Percentiles rank a stretch among this genome's conserved stretches.
phyloP scores from a whole-genome alignment of 371 early-diverging fungal genomes.

The Syncephalastrum racemosum region DNA sequence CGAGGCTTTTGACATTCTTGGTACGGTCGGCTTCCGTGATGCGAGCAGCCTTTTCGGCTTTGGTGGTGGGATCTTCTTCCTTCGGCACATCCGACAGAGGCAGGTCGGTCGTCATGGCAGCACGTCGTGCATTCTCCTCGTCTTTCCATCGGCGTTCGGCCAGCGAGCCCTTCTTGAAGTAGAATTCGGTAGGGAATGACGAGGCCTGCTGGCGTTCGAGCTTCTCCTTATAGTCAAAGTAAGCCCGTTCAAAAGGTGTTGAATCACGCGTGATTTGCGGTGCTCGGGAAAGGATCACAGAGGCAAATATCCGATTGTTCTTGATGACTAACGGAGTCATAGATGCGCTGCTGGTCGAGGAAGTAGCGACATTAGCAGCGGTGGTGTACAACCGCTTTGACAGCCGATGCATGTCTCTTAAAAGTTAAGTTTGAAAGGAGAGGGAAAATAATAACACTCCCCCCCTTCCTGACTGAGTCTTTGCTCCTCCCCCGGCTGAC shows the following conservation, averaged over 20 bases:
- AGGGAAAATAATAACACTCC: no score
- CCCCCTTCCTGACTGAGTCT: no score
- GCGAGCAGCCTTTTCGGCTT: constrained; percentile 51
- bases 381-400: no score
- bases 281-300: constrained; percentile 76
- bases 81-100: not conserved
- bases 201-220: constrained; percentile 63
- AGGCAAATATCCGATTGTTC: constrained; percentile 58
- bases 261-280: constrained; percentile 78
- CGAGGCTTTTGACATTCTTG: constrained; percentile 69
- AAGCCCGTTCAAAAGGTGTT: constrained; percentile 73
- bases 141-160: constrained; percentile 76
- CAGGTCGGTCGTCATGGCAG: constrained; percentile 31
- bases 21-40: constrained; percentile 67
- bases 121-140: constrained; percentile 49
- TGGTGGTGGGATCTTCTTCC: constrained; percentile 15
- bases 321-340: constrained; percentile 27
- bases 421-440: no score
- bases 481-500: no score
- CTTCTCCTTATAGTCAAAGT: constrained; percentile 75
- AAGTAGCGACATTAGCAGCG: no score
- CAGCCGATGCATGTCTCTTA: no score
- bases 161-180: constrained; percentile 87
- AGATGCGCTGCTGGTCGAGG: constrained; percentile 19
- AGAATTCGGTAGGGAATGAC: constrained; percentile 79